These are phyloP conservation scores for Dryas integrifolia DNA, from an alignment of 331 rosid genomes.

Conservation along the genomic window DNA sequence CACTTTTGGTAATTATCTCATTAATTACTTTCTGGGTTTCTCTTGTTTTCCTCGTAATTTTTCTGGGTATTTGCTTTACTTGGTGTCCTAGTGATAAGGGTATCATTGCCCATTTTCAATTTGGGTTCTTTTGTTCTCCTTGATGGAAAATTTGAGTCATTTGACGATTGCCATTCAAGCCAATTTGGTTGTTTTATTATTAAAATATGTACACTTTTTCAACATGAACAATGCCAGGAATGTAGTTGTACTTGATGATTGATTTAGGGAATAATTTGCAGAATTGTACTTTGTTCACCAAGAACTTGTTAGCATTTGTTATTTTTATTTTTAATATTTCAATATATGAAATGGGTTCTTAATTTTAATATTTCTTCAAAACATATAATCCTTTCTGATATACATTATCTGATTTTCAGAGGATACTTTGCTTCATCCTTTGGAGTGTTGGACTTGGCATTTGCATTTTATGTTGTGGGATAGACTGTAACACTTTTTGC, in stretches of 20 bases:
- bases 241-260: not conserved
- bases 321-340: not conserved
- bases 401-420: not conserved
- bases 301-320: not conserved
- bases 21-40: constrained; percentile 1
- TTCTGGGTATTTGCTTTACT: not conserved
- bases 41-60: not conserved
- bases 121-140: constrained; percentile 10
- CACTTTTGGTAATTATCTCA: constrained; percentile 50
- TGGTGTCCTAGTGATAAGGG: not conserved
- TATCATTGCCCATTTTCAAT: constrained; percentile 11
- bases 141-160: constrained; percentile 4
- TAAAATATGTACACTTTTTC: not conserved
- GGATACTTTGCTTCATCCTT: constrained; percentile 9
- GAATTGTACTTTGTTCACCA: not conserved
- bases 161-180: constrained; percentile 14
- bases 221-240: not conserved
- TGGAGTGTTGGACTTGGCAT: constrained; percentile 17
- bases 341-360: not conserved
- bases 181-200: constrained; percentile 2
- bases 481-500: not conserved
- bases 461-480: constrained; percentile 9
- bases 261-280: not conserved
- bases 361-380: not conserved
- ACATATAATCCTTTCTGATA: not conserved